Base-by-base conservation (phyloP, 345 rosid genomes). In the Combretum micranthum region DNA sequence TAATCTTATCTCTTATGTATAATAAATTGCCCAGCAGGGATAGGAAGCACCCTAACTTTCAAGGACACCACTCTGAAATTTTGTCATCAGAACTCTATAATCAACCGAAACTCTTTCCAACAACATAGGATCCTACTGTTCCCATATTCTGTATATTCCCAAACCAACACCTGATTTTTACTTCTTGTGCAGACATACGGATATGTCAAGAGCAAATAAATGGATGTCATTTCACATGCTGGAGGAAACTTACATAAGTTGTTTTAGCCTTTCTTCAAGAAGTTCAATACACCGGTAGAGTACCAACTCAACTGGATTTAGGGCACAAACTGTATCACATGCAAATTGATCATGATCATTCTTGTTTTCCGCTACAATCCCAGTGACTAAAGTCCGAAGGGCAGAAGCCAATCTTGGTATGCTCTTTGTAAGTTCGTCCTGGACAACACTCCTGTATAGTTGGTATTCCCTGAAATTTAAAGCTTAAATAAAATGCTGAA, bases 211-310 rank as follows among this genome's bases (percentile, higher is more conserved):
- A 32, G 32, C 3, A 32, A 32, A 4, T 4, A 32, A 32, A 32
- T 7, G 39, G 9, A 32, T 32, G 39, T 32, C 6, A 53, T 60
- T 19, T 20, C 70, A 23, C 32, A 20, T 21, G 23, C 56, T 23
- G n/a, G 25, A 70, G 70, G 26, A 37, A 49, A 64, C 53, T 42
- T n/a, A n/a, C 23, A 18, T 12, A 20, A 12, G 13, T 49, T 47
- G 50, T 56, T 74, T 74, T 70, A 88, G 42, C 56, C 57, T 83
- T 57, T 77, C 89, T 74, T 89, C 97, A 4, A 87, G 86, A 44
- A 93, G 97, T 65, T 87, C 97, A 19, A 89, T 85, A 68, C 99
- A 93, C 13, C 86, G 83, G 57, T 83, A 80, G 37, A 93, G 65
- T 62, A 89, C 97, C 39, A 81, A 13, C 69, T 83, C 91, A 17